Evolutionary conservation across 1,284 basidiomycete species (phyloP), one percentile per base, ranked within the genome.

Genomic region (Rhizopogon parksii): DNA sequence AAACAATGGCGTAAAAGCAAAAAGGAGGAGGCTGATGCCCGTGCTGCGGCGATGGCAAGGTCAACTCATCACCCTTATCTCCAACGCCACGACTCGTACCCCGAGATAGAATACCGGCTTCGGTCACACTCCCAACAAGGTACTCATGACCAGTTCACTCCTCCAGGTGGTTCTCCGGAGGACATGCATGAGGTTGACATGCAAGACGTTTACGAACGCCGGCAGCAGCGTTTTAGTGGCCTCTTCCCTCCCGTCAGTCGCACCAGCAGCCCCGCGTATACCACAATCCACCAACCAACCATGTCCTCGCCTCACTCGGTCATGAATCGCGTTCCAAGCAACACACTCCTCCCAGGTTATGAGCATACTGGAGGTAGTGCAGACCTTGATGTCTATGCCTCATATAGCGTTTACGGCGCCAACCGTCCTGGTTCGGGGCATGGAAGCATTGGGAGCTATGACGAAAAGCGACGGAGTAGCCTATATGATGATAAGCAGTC

Each of bases 1-100:
- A 96, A 95, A 68, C 88, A 90, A 59, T 96, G 94, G 93, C 83
- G 93, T 49, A 91, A 91, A 71, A 82, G 85, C 61, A 97, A 95
- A 76, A 91, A 94, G 69, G 88, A 91, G 58, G 76, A 66, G 38
- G 66, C 72, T 14, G 76, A 76, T 40, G 45, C 56, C 8, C 64
- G 52, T 35, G 48, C 53, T 40, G 42, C 17, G 2, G 53, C 42
- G 38, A 60, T 47, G 36, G 54, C 51, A 27, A 53, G 48, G 17
- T 53, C 63, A 21, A 53, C 59, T 15, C 62, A 51, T 43, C 52
- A 58, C 14, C 59, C 49, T 35, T 46, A 60, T 14, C 46, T 45
- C 7, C 60, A 62, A 4, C 57, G 59, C 42, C 60, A 57, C 35
- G 56, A 62, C 38, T 52, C 66, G 27, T 49, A 59, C 17, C 38